Evolutionary conservation across 345 rosid genomes (phyloP), one percentile per base, ranked within the genome.

Genomic region (Bruguiera sexangula): DNA sequence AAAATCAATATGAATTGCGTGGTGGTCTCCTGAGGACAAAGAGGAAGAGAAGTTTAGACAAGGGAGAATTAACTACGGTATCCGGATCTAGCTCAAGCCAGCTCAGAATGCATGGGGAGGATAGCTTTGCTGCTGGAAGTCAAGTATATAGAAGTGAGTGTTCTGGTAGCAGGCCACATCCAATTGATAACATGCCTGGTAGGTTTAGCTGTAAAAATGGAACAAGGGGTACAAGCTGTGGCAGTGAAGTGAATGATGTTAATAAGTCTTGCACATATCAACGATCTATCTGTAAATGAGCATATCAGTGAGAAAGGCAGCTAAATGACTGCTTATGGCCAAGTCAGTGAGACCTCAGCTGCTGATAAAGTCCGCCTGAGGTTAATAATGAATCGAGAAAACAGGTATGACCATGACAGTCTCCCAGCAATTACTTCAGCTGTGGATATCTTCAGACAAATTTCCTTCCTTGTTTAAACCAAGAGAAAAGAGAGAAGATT

Each of bases 301-400:
- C 11, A 6, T 19, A 8, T 15, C 13, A 21, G 36, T 18, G 56
- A 15, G 19, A 59, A 59, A 5, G 36, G 65, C 20, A 13, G 19
- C 4, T 29, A 59, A 69, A 48, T 21, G 54, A 27, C 29, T 27
- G 4, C 32, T 50, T 51, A 32, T 60, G 26, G 34, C n/a, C 63
- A 21, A 52, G 34, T 20, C 22, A 6, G 48, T 22, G 30, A 60
- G 9, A 48, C 62, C 15, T 60, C 66, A 27, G 24, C 43, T 27
- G 24, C 61, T 34, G 69, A 64, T 26, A 78, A 69, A 69, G 34
- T 69, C 31, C 66, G 18, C 4, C 46, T 30, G 3, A 50, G 66
- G 24, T 61, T 69, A 72, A 72, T 76, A 30, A 73, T 73, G 78
- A 80, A 76, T 37, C 65, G 83, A 39, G 80, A 76, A 80, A 69